Conservation (phyloP, 208 protist genomes). For the Leishmania major region DNA sequence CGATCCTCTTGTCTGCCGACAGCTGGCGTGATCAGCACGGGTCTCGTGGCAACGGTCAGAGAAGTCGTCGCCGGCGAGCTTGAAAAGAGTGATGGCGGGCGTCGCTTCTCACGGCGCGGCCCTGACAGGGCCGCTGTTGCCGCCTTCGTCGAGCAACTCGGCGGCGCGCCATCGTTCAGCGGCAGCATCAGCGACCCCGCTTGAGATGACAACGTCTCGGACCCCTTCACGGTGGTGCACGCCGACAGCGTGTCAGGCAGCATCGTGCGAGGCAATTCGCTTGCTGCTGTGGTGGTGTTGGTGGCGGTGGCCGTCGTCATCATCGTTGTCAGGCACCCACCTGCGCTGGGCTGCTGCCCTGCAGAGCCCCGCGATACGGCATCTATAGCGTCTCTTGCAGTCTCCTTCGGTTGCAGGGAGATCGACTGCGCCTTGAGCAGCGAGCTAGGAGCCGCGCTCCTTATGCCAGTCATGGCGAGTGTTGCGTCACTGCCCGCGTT, state of each 20-base stretch:
- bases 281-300: not conserved
- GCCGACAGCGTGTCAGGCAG: not conserved
- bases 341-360: not conserved
- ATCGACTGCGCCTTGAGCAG: not conserved
- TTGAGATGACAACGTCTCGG: not conserved
- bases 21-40: not conserved
- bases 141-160: not conserved
- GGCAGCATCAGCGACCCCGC: not conserved
- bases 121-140: not conserved
- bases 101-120: slow-evolving; percentile 3
- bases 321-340: not conserved
- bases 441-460: not conserved
- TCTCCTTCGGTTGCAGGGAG: not conserved
- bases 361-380: not conserved
- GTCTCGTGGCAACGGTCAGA: not conserved
- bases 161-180: not conserved
- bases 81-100: slow-evolving; percentile 13
- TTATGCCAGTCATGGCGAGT: not conserved
- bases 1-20: not conserved
- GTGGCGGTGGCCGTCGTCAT: not conserved
- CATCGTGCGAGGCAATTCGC: not conserved
- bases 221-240: not conserved
- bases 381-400: not conserved
- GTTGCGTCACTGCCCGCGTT: not conserved
- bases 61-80: not conserved